phyloP scores from a whole-genome alignment of 805 yeast species.

The Zygosaccharomyces gambellarensis region DNA sequence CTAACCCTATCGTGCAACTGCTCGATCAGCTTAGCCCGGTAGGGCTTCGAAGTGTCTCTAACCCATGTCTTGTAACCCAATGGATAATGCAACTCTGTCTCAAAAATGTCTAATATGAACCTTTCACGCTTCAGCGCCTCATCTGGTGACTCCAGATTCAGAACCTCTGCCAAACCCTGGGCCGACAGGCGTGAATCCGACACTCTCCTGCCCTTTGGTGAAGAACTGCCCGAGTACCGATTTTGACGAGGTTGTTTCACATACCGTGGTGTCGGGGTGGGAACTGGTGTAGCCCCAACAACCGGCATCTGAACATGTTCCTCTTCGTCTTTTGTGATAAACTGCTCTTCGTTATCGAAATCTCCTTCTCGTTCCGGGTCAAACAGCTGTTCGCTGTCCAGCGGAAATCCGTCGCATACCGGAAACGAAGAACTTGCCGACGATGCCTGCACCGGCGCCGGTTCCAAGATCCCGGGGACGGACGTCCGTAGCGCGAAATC shows the following conservation, averaged over 20 bases:
- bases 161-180: constrained; percentile 48
- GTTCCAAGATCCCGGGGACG: neutral
- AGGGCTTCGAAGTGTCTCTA: constrained; percentile 59
- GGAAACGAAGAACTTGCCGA: neutral
- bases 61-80: constrained; percentile 82
- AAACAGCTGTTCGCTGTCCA: constrained; percentile 1
- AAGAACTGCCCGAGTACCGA: constrained; percentile 9
- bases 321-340: neutral
- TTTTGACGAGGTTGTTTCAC: constrained; percentile 14
- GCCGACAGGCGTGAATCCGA: constrained; percentile 56
- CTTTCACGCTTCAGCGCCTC: constrained; percentile 56
- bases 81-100: constrained; percentile 58
- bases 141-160: constrained; percentile 44
- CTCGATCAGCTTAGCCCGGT: constrained; percentile 47
- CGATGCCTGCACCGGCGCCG: neutral
- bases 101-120: constrained; percentile 48
- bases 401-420: neutral
- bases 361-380: neutral
- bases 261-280: constrained; percentile 2
- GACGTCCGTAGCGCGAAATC: neutral
- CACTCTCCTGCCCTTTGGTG: constrained; percentile 19
- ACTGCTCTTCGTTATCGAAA: too few relatives aligned
- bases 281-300: neutral
- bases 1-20: constrained; percentile 47
- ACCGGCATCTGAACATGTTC: neutral